Evolutionary conservation across 73 alveolate genomes (phyloP), one percentile per base, ranked within the genome.

Genomic region (Uronychia setigera): DNA sequence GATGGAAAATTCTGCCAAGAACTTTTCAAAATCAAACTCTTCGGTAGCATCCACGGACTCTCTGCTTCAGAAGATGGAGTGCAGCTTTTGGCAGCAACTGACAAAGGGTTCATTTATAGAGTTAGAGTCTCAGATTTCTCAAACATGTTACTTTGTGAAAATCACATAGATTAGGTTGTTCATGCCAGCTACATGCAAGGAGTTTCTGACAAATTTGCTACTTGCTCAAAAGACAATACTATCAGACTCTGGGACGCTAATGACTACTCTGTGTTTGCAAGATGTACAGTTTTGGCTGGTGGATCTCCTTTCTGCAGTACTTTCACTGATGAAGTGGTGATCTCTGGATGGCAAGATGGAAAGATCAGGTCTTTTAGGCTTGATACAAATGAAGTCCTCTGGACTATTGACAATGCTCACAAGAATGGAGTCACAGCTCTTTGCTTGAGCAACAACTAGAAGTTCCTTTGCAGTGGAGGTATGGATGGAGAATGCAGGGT

Each of bases 391-490:
- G 95, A 94, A 80, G 92, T 87, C 32, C 89, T 97, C 81, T 97
- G 99, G 99, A 95, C 97, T 58, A 96, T 97, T 60, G 99, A 97
- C 89, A 96, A 97, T 85, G 99, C 99, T 32, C 99, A 97, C 83
- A 95, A 93, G 60, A 94, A 92, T 59, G 99, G 99, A 59, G 99
- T 97, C 28, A 88, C 99, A 0, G 90, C 99, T 31, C 88, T 97
- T 13, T 93, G 97, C 67, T 82, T 96, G 59, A 87, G 96, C 77
- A 85, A 92, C 79, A 96, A 96, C 80, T 84, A 84, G 74, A 93
- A 96, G 82, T 96, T 97, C 91, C 83, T 97, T 33, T 89, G 96
- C 78, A 93, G 98, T 76, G 99, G 99, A 26, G 99, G 99, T 0
- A 81, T 80, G 1, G 98, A 94, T 29, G 99, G 99, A 28, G 99